A percentile compares a stretch with the other conserved stretches of the same genome.
phyloP scores from a whole-genome alignment of 2,329 filamentous ascomycete species.

The Venturia oleaginea region DNA sequence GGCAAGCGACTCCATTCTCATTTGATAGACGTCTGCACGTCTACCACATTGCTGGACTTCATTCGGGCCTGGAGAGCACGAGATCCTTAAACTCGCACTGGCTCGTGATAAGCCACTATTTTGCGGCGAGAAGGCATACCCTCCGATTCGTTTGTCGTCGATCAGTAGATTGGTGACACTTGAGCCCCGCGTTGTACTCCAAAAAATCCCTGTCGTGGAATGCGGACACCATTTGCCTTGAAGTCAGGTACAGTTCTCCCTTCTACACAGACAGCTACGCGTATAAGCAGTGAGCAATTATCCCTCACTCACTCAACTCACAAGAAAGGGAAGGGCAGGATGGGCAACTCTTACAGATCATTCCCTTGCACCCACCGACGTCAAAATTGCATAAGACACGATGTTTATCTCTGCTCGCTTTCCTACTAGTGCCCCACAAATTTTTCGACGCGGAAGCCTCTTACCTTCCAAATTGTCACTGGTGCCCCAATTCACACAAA shows the following conservation, averaged over 20 bases:
- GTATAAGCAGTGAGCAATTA: not conserved
- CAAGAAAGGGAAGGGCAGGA: not conserved
- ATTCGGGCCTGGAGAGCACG: not conserved
- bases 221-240: not conserved
- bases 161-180: not conserved
- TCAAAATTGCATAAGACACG: not conserved
- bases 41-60: not conserved
- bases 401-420: not conserved
- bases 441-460: not conserved
- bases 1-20: not conserved
- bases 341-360: not conserved
- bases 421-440: conserved; percentile 2
- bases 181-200: not conserved
- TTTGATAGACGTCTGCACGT: not conserved
- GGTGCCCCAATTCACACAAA: not conserved
- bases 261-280: not conserved
- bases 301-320: not conserved
- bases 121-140: not conserved
- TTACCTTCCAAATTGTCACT: not conserved
- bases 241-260: not conserved
- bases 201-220: not conserved
- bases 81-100: not conserved
- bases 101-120: not conserved
- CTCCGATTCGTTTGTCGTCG: not conserved
- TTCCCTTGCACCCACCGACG: not conserved